Conservation (phyloP, 768 basidiomycete genomes). For the Leccinum aurantiacum region DNA sequence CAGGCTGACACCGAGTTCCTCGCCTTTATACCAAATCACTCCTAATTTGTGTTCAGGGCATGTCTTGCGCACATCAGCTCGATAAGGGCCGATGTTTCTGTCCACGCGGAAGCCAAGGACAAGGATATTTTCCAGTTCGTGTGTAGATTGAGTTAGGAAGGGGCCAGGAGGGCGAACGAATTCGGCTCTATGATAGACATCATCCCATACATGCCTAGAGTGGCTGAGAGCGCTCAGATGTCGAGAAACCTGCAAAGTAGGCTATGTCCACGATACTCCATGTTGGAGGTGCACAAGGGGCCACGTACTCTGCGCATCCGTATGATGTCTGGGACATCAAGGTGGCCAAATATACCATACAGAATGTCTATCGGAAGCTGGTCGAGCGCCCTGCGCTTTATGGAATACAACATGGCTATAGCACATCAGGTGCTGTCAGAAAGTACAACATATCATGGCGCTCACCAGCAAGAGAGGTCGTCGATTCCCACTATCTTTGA, state of each 20-base stretch:
- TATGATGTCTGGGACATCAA: conserved; percentile 21
- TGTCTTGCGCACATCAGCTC: neutral
- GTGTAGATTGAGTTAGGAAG: conserved; percentile 11
- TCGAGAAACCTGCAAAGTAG: conserved; percentile 11
- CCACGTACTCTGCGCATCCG: conserved; percentile 18
- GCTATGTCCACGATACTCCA: neutral
- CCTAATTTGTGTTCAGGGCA: neutral
- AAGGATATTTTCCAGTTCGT: conserved; percentile 16
- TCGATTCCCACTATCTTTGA: too few species aligned
- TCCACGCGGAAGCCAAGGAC: conserved; percentile 10
- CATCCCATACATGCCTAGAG: conserved; percentile 16
- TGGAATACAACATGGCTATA: too few species aligned
- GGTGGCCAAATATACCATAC: conserved; percentile 9
- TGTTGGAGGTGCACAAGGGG: neutral
- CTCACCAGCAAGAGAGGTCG: too few species aligned
- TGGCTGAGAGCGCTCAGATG: conserved; percentile 9
- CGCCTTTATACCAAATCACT: conserved; percentile 9
- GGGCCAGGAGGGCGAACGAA: conserved; percentile 23
- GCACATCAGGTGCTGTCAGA: too few species aligned
- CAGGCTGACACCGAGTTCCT: neutral
- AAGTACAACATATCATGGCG: too few species aligned
- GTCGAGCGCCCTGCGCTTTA: conserved; percentile 3
- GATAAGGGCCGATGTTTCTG: conserved; percentile 1
- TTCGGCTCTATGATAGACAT: conserved; percentile 11
- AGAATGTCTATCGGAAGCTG: conserved; percentile 17